Evolutionary conservation across 139 green algal species (phyloP).

Genomic region (Tetradesmus obliquus): DNA sequence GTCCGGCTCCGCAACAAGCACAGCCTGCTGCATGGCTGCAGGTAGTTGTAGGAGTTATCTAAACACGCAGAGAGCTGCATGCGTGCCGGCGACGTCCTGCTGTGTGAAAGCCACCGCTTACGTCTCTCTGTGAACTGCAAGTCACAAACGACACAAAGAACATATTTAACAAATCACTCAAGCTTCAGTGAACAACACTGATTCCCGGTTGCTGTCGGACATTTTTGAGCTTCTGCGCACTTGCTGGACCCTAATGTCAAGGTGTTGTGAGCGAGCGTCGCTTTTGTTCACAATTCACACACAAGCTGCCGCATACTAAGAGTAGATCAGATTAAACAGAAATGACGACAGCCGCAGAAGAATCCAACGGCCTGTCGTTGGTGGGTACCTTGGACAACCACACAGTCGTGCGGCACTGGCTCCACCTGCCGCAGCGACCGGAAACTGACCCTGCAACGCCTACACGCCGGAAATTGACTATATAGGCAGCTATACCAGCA

Average conservation of each 20-base stretch:
- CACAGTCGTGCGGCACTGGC: neutral
- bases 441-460: neutral
- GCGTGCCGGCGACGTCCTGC: neutral
- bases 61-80: neutral
- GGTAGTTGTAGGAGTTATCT: neutral
- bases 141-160: neutral
- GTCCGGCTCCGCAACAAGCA: neutral
- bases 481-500: neutral
- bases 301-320: no score
- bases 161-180: no score
- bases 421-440: neutral
- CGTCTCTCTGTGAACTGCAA: neutral
- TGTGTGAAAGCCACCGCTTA: neutral
- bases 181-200: no score
- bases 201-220: no score
- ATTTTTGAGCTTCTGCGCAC: no score
- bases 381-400: neutral
- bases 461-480: neutral
- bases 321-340: no score
- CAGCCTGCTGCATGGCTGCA: neutral
- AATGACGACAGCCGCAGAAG: no score
- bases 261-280: no score
- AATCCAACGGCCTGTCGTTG: neutral
- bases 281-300: no score
- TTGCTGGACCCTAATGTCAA: no score